phyloP scores from a whole-genome alignment of 2,329 filamentous ascomycete genomes.

The Thelonectria discophora region DNA sequence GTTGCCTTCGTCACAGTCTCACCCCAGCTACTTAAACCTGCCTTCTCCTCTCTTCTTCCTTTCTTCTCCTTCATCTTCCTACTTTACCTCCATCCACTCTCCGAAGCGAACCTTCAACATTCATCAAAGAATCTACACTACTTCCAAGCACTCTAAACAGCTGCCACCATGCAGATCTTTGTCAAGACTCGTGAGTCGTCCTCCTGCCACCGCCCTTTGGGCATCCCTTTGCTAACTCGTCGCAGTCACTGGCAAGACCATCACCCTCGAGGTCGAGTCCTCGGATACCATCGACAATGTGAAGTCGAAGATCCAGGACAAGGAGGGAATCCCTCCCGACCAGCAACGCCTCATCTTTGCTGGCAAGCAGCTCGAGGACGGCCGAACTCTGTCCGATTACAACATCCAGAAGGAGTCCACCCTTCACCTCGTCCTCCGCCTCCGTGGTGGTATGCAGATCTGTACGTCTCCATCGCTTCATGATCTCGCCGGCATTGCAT shows the following conservation, averaged over 20 bases:
- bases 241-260: slow-evolving; percentile 74
- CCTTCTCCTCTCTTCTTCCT: slow-evolving; percentile 32
- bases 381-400: slow-evolving; percentile 66
- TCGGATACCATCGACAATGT: slow-evolving; percentile 97
- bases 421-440: slow-evolving; percentile 78
- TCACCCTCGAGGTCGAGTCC: slow-evolving; percentile 76
- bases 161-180: slow-evolving; percentile 90
- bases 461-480: slow-evolving; percentile 56
- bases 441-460: slow-evolving; percentile 73
- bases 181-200: slow-evolving; percentile 88
- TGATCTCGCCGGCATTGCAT: slow-evolving; percentile 21
- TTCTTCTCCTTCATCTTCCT: slow-evolving; percentile 28
- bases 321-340: slow-evolving; percentile 96
- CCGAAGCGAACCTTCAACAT: slow-evolving; percentile 24
- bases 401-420: slow-evolving; percentile 72
- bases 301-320: slow-evolving; percentile 98
- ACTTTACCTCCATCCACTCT: slow-evolving; percentile 20
- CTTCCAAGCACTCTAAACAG: slow-evolving; percentile 41
- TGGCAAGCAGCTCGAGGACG: slow-evolving; percentile 96
- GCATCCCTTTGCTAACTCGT: slow-evolving; percentile 34
- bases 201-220: slow-evolving; percentile 27
- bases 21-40: slow-evolving; percentile 46
- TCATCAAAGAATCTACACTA: slow-evolving; percentile 27
- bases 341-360: slow-evolving; percentile 97
- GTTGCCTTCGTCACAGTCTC: slow-evolving; percentile 37